Conservation (phyloP, 2,329 filamentous ascomycete genomes). For the Daldinia sp. region DNA sequence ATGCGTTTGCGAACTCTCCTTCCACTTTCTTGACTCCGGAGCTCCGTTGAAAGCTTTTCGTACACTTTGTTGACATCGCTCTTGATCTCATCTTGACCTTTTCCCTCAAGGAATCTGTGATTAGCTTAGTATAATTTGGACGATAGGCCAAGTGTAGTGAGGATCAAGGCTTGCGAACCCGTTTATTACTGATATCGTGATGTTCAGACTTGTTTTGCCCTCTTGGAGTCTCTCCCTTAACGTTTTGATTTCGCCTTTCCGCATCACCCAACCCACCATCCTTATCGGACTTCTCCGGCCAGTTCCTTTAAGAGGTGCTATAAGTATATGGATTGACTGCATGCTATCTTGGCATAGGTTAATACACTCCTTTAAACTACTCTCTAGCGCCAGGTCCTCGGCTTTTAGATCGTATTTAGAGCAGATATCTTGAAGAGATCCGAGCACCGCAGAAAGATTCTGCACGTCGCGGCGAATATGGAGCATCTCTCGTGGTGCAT, state of each 20-base stretch:
- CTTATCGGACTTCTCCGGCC: constrained; percentile 11
- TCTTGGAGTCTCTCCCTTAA: constrained; percentile 16
- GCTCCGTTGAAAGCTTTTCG: constrained; percentile 7
- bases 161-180: constrained; percentile 3
- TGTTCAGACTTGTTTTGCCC: constrained; percentile 18
- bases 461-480: constrained; percentile 21
- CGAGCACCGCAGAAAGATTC: constrained; percentile 10
- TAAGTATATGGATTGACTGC: constrained; percentile 10
- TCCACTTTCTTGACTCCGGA: constrained; percentile 3
- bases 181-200: constrained; percentile 17
- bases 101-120: constrained; percentile 6
- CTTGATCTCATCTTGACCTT: constrained; percentile 15
- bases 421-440: constrained; percentile 3
- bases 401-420: constrained; percentile 2
- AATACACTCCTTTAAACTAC: constrained; percentile 7
- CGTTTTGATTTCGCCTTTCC: constrained; percentile 9
- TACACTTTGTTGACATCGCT: constrained; percentile 14
- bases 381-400: background rate
- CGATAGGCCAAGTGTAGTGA: too few relatives aligned
- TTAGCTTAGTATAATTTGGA: background rate
- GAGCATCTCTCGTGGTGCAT: constrained; percentile 15
- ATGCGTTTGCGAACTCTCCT: constrained; percentile 12
- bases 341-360: constrained; percentile 16
- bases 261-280: constrained; percentile 17
- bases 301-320: constrained; percentile 2